phyloP scores from a whole-genome alignment of 2,329 filamentous ascomycete species.

The Paradendryphiella salina region DNA sequence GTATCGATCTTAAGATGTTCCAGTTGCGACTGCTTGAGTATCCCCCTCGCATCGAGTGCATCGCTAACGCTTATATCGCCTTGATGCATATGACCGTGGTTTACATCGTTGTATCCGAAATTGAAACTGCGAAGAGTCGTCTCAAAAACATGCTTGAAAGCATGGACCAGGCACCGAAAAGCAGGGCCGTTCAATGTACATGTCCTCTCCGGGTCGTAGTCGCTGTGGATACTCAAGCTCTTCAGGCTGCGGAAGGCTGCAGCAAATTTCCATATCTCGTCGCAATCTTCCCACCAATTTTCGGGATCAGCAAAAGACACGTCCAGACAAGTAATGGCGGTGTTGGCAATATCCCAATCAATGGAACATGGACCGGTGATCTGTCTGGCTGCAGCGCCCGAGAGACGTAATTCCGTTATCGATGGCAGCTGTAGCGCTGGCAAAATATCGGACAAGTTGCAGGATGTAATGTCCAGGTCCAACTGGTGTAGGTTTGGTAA shows the following conservation, averaged over 20 bases:
- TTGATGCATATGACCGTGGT: neutral
- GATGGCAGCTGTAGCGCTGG: conserved; percentile 2
- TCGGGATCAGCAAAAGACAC: conserved; percentile 7
- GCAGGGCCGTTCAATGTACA: neutral
- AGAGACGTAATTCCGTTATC: conserved; percentile 5
- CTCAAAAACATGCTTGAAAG: conserved; percentile 10
- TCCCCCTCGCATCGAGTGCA: conserved; percentile 1
- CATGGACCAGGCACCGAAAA: conserved; percentile 10
- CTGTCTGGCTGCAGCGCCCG: neutral
- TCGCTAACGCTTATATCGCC: neutral
- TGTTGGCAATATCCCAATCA: conserved; percentile 11
- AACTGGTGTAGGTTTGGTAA: conserved; percentile 8
- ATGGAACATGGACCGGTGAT: neutral
- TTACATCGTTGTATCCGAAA: conserved; percentile 4
- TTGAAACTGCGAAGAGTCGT: conserved; percentile 10
- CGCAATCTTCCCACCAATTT: neutral
- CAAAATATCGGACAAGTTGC: neutral
- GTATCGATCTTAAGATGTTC: conserved; percentile 11
- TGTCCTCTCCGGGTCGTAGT: neutral
- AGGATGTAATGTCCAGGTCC: conserved; percentile 1
- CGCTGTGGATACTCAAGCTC: conserved; percentile 3
- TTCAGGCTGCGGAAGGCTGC: conserved; percentile 2
- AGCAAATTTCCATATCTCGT: conserved; percentile 6
- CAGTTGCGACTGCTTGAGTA: conserved; percentile 9
- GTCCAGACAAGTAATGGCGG: conserved; percentile 2